These are phyloP conservation scores for Paraphaeosphaeria sporulosa DNA, from an alignment of 2,329 filamentous ascomycete genomes.

Conservation along the genomic window DNA sequence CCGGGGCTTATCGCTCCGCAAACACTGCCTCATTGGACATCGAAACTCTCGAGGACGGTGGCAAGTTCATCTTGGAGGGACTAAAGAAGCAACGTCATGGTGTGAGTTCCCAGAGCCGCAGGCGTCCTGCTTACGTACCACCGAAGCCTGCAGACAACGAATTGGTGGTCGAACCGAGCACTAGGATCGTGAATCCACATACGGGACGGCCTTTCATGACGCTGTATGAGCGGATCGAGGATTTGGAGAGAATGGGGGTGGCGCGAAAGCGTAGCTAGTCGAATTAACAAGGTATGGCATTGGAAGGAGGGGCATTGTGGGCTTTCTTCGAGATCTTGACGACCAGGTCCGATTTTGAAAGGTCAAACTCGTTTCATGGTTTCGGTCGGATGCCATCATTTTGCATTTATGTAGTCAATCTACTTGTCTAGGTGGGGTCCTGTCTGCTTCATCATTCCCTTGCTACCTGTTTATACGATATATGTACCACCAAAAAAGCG, in stretches of 20 bases:
- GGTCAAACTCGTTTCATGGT: background rate
- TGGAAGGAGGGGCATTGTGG: too few relatives aligned
- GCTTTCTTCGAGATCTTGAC: too few relatives aligned
- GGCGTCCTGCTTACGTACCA: background rate
- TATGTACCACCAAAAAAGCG: too few relatives aligned
- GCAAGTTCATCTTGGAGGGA: background rate
- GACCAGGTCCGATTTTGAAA: too few relatives aligned
- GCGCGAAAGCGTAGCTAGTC: background rate
- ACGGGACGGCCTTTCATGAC: background rate
- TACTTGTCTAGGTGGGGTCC: too few relatives aligned
- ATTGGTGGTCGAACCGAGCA: conserved; percentile 10
- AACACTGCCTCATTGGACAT: conserved; percentile 7
- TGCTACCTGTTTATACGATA: too few relatives aligned
- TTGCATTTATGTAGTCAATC: too few relatives aligned
- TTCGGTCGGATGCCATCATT: background rate
- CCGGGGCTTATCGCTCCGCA: conserved; percentile 6
- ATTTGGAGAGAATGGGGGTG: background rate
- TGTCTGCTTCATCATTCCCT: too few relatives aligned
- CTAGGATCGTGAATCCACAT: background rate
- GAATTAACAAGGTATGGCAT: background rate
- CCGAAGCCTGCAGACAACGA: background rate
- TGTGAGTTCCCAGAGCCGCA: background rate
- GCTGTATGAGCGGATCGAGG: background rate
- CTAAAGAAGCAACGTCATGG: background rate
- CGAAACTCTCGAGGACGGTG: conserved; percentile 11